phyloP scores from a whole-genome alignment of 1,284 basidiomycete species.

The Neotropicomus parvogracilis region DNA sequence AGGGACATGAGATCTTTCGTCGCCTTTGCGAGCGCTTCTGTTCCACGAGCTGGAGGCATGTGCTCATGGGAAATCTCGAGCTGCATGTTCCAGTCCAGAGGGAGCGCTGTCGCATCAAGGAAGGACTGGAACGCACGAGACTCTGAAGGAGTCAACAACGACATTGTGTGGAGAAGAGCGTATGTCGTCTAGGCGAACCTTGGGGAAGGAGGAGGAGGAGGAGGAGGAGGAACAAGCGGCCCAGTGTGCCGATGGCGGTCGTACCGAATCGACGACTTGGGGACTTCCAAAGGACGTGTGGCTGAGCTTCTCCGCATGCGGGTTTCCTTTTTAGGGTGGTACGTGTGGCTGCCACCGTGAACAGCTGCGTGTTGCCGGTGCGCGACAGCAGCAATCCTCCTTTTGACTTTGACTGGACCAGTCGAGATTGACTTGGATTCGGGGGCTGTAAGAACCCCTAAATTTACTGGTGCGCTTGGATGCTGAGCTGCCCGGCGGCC shows the following conservation, averaged over 20 bases:
- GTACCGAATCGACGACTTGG: slow-evolving; percentile 18
- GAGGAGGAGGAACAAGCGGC: background rate
- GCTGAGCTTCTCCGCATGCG: slow-evolving; percentile 29
- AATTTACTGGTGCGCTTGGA: too few relatives aligned
- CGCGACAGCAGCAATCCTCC: background rate
- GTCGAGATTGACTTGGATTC: background rate
- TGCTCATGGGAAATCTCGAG: slow-evolving; percentile 36
- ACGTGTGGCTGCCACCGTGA: slow-evolving; percentile 8
- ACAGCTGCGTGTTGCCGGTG: background rate
- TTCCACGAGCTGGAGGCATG: slow-evolving; percentile 39
- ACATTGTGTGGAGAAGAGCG: slow-evolving; percentile 27
- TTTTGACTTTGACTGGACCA: background rate
- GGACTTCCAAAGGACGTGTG: slow-evolving; percentile 26
- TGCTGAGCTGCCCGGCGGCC: too few relatives aligned
- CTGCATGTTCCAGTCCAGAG: slow-evolving; percentile 37
- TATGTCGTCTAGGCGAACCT: too few relatives aligned
- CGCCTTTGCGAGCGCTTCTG: slow-evolving; percentile 62
- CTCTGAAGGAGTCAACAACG: slow-evolving; percentile 49
- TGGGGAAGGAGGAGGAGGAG: too few relatives aligned
- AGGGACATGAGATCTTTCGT: slow-evolving; percentile 51
- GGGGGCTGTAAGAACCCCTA: background rate
- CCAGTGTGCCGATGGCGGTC: slow-evolving; percentile 9
- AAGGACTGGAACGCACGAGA: slow-evolving; percentile 50
- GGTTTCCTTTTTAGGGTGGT: slow-evolving; percentile 23
- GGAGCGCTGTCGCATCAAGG: slow-evolving; percentile 43